phyloP scores from a whole-genome alignment of 1,139 yeast species.

The Debaryomyces fabryi region DNA sequence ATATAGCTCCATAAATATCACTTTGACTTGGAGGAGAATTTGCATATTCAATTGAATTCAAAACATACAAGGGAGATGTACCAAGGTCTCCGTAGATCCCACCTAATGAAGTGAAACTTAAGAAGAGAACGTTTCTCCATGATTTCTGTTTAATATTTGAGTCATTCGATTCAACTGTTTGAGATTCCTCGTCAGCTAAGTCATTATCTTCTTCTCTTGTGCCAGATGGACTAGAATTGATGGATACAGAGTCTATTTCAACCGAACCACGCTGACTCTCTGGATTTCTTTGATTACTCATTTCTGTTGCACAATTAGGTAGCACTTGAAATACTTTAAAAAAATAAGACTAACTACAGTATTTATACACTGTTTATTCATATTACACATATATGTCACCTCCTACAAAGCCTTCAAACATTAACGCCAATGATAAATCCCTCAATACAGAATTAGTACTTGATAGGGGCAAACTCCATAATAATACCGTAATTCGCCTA shows the following conservation, averaged over 20 bases:
- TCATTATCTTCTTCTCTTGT: not conserved
- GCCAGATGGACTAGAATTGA: not conserved
- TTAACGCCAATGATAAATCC: not conserved
- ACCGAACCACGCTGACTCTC: not conserved
- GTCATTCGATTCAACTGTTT: not conserved
- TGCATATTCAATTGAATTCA: conserved; percentile 46
- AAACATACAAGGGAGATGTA: conserved; percentile 59
- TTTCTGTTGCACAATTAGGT: not conserved
- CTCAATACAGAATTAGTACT: not conserved
- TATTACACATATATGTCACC: not conserved
- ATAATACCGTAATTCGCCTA: not conserved
- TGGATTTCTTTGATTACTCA: not conserved
- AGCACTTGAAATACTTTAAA: not conserved
- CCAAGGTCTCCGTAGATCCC: conserved; percentile 66
- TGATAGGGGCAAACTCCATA: not conserved
- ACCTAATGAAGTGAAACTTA: conserved; percentile 48
- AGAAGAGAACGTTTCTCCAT: conserved; percentile 26
- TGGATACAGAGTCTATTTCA: not conserved
- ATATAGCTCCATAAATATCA: conserved; percentile 54
- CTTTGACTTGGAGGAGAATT: conserved; percentile 32
- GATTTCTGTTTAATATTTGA: conserved; percentile 17
- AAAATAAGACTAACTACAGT: not conserved
- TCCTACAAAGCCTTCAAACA: not conserved
- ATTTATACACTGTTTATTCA: not conserved
- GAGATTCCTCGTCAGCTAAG: conserved; percentile 10